Evolutionary conservation across 345 rosid species (phyloP).

Genomic region (Passiflora organensis): DNA sequence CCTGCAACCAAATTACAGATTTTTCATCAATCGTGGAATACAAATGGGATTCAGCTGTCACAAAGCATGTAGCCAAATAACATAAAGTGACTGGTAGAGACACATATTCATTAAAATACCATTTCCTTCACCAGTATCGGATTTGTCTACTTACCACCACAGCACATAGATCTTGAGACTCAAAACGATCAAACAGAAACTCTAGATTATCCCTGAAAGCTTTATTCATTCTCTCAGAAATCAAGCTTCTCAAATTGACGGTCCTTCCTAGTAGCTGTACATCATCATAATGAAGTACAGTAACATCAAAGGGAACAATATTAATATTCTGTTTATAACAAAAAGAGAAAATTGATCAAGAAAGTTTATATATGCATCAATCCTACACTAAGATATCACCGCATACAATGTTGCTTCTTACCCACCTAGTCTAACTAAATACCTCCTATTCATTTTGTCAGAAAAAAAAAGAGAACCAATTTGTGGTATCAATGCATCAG

Average conservation of each 20-base stretch:
- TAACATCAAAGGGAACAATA: not conserved
- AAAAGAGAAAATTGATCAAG: not conserved
- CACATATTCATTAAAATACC: not conserved
- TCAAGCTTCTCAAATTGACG: constrained; percentile 80
- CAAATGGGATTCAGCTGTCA: no score
- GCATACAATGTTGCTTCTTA: no score
- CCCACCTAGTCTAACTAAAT: no score
- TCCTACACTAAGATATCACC: not conserved
- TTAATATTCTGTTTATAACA: not conserved
- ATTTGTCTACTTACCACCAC: constrained; percentile 52
- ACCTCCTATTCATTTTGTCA: no score
- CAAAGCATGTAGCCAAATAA: no score
- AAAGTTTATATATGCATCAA: not conserved
- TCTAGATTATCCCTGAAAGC: constrained; percentile 92
- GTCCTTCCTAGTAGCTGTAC: constrained; percentile 90
- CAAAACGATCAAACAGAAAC: constrained; percentile 91
- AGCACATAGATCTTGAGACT: constrained; percentile 94
- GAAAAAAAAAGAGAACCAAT: not conserved
- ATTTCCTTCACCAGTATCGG: no score
- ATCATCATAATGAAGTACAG: constrained; percentile 6
- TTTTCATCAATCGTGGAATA: not conserved
- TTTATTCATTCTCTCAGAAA: constrained; percentile 86
- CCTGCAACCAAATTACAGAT: constrained; percentile 47
- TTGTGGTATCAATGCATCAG: not conserved
- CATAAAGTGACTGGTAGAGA: not conserved